Base-by-base conservation (phyloP, 2,329 filamentous ascomycete genomes). In the Alternaria viburni region DNA sequence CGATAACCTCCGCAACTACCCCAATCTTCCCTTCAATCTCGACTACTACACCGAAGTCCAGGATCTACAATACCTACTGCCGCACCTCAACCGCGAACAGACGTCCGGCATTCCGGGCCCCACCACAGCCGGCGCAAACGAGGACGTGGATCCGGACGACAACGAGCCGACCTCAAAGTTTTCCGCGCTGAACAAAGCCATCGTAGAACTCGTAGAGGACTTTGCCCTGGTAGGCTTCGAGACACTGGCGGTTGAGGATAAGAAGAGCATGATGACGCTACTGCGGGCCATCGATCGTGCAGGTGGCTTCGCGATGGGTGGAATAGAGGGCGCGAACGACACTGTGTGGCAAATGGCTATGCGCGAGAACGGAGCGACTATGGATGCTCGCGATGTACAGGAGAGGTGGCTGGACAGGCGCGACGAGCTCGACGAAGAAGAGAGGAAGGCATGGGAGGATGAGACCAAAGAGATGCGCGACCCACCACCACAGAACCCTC, bases 31-130 rank as follows among this genome's bases (percentile, higher is more conserved):
- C 0, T 97, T 99, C 84, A 97, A 97, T 74, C 89, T 99, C 63
- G 94, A 97, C 69, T 99, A 91, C 81, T 99, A 98, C 80, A 98
- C 96, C 65, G 95, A 99, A 79, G 95, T 98, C 8, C 94, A 99
- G 80, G 93, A 97, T 74, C 87, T 99, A 5, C 88, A 88, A 21
- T 93, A 97, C 70, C 86, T 99, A 12, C 86, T 96, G 1, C 93
- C 93, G 2, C 86, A 90, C 64, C 88, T 99, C 45, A 90, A 93
- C 72, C 86, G 88, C 23, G 96, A 99, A 79, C 92, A 81, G 51
- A 77, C 73, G 1, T 78, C 77, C 10, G 74, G 77, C 9, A 77
- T 79, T 54, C 76, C 77, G 32, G 76, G 76, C 3, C 76, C 77
- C 9, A 73, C 67, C 6, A 54, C 60, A 47, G 61, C 62, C 7